phyloP scores from a whole-genome alignment of 2,329 filamentous ascomycete species.

The Clonostachys byssicola region DNA sequence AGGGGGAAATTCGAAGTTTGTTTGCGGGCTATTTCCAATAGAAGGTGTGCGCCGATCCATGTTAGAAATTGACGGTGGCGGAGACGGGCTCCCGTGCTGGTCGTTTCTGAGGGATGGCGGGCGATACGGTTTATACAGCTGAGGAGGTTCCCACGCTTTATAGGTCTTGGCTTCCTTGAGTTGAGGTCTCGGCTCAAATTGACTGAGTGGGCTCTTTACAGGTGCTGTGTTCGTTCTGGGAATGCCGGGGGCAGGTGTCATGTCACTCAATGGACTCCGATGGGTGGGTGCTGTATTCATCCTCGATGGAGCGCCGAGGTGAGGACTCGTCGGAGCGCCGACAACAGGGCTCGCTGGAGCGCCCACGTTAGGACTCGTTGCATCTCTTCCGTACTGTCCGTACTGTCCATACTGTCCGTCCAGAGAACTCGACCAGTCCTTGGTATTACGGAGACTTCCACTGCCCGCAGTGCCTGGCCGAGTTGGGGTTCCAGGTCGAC shows the following conservation, averaged over 20 bases:
- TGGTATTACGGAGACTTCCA: constrained; percentile 17
- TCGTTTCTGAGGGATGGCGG: too few species aligned
- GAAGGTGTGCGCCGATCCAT: too few species aligned
- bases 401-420: constrained; percentile 41
- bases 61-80: too few species aligned
- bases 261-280: constrained; percentile 7
- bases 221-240: background rate
- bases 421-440: constrained; percentile 41
- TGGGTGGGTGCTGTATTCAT: too few species aligned
- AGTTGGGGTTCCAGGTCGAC: constrained; percentile 20
- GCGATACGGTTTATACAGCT: too few species aligned
- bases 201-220: constrained; percentile 31
- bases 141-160: background rate
- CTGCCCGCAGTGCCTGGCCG: constrained; percentile 24
- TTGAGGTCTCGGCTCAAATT: constrained; percentile 26
- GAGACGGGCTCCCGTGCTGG: too few species aligned
- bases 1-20: too few species aligned
- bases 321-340: background rate
- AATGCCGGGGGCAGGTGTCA: constrained; percentile 9
- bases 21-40: too few species aligned
- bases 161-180: constrained; percentile 6
- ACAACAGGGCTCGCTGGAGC: background rate
- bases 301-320: background rate
- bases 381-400: constrained; percentile 12
- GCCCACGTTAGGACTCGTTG: background rate